These are phyloP conservation scores for Aspergillus sp. DNA, from an alignment of 2,329 filamentous ascomycete species.

Conservation along the genomic window DNA sequence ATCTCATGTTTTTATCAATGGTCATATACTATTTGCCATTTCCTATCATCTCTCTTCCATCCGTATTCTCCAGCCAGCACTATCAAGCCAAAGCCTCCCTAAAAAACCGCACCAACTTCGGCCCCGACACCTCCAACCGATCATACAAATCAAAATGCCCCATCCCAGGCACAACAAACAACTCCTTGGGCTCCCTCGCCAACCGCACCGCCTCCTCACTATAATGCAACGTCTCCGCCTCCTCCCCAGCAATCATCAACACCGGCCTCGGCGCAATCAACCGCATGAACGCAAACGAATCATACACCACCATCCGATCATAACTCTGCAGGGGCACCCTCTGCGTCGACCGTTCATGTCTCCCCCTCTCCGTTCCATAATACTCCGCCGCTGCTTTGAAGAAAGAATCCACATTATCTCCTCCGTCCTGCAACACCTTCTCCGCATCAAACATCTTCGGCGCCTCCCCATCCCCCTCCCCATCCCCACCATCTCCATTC, in stretches of 20 bases:
- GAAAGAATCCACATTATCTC: constrained; percentile 9
- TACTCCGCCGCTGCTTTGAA: constrained; percentile 23
- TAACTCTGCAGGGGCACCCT: constrained; percentile 20
- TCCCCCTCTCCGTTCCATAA: constrained; percentile 22
- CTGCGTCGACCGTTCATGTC: constrained; percentile 23
- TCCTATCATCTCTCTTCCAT: too few relatives aligned
- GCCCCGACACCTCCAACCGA: constrained; percentile 22
- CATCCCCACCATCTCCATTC: too few relatives aligned
- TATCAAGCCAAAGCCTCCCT: background rate
- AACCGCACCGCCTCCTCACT: constrained; percentile 23
- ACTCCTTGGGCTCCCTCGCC: constrained; percentile 31
- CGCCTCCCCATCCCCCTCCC: background rate
- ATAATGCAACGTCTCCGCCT: constrained; percentile 26
- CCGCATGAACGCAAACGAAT: constrained; percentile 26
- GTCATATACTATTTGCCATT: background rate
- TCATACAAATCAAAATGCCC: constrained; percentile 33
- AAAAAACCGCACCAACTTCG: constrained; percentile 14
- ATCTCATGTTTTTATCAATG: constrained; percentile 16
- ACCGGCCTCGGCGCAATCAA: constrained; percentile 30
- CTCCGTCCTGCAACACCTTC: constrained; percentile 4
- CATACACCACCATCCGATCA: constrained; percentile 28
- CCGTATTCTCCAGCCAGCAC: too few relatives aligned
- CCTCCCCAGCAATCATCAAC: constrained; percentile 28
- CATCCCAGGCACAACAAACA: constrained; percentile 25
- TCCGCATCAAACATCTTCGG: constrained; percentile 11